These are phyloP conservation scores for Claviceps maximensis DNA, from an alignment of 2,329 filamentous ascomycete genomes.

Conservation along the genomic window DNA sequence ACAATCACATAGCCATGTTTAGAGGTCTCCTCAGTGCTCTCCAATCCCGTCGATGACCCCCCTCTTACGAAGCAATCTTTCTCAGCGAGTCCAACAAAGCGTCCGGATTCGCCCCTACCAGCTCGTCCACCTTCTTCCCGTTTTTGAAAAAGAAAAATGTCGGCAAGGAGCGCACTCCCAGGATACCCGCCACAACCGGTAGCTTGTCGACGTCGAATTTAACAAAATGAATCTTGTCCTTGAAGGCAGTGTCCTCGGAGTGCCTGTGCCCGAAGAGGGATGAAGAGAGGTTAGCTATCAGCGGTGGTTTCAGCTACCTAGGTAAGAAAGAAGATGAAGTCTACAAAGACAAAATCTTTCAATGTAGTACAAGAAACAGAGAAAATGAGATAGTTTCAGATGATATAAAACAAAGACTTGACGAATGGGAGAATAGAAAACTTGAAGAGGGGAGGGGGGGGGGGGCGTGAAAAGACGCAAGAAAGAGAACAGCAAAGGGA, in stretches of 20 bases:
- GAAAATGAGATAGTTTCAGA: too few relatives aligned
- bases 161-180: conserved; percentile 80
- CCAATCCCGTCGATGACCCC: too few relatives aligned
- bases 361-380: too few relatives aligned
- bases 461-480: background rate
- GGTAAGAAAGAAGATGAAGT: background rate
- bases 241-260: conserved; percentile 29
- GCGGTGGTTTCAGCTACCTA: too few relatives aligned
- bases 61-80: conserved; percentile 2
- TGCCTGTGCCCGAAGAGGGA: conserved; percentile 7
- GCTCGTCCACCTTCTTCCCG: conserved; percentile 55
- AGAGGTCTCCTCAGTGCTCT: too few relatives aligned
- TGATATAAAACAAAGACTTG: too few relatives aligned
- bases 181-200: conserved; percentile 58
- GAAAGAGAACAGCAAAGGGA: background rate
- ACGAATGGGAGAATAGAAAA: too few relatives aligned
- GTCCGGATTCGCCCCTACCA: conserved; percentile 68
- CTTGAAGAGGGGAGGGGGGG: too few relatives aligned
- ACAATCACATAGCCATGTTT: too few relatives aligned
- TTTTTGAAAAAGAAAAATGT: conserved; percentile 77
- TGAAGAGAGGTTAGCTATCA: background rate
- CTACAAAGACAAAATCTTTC: too few relatives aligned
- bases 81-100: conserved; percentile 31
- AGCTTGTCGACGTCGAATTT: conserved; percentile 85
- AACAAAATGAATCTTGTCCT: conserved; percentile 57